These are phyloP conservation scores for Trametes punicea DNA, from an alignment of 768 basidiomycete species.

Conservation along the genomic window DNA sequence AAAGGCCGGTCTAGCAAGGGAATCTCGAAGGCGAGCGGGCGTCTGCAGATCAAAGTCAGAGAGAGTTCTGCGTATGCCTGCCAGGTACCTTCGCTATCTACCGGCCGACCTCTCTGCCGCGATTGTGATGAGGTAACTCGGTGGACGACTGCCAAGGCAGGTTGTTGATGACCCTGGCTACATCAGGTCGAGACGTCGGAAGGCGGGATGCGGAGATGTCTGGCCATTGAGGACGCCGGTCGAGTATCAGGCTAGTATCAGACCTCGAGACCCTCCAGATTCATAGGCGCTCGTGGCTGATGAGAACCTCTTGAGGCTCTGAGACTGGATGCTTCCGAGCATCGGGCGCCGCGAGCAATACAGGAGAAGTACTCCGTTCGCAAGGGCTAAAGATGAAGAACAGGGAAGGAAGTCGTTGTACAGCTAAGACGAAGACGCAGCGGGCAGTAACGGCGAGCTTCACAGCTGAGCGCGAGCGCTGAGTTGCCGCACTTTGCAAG, in stretches of 20 bases:
- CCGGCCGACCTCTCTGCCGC: not conserved
- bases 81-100: not conserved
- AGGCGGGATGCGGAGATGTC: not conserved
- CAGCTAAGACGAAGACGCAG: not conserved
- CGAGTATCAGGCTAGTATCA: conserved; percentile 8
- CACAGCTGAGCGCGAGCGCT: no score
- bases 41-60: conserved; percentile 4
- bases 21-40: conserved; percentile 8
- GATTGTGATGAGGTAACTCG: conserved; percentile 11
- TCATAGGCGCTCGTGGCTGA: not conserved
- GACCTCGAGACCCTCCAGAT: not conserved
- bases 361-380: not conserved
- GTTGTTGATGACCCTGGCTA: not conserved
- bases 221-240: not conserved
- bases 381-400: not conserved
- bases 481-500: not conserved
- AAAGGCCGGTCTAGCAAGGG: conserved; percentile 5
- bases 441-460: not conserved
- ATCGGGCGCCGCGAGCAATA: not conserved
- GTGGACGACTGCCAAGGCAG: not conserved
- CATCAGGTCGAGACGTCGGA: not conserved
- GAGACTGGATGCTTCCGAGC: not conserved
- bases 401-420: conserved; percentile 2
- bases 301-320: conserved; percentile 6
- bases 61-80: conserved; percentile 12